phyloP scores from a whole-genome alignment of 2,329 filamentous ascomycete species.

The Monilinia aucupariae region DNA sequence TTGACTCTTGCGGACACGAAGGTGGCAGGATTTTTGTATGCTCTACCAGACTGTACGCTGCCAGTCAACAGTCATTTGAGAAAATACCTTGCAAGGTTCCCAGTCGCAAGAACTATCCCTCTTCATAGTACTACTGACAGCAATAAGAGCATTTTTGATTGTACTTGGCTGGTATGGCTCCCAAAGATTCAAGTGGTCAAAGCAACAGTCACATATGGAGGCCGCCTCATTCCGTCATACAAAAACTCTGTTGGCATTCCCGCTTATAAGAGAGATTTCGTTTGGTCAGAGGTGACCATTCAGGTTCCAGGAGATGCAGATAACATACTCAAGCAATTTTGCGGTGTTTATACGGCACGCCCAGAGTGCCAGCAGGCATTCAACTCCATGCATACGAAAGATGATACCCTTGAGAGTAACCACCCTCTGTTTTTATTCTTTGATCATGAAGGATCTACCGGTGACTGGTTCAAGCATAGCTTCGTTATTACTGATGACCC shows the following conservation, averaged over 20 bases:
- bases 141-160: conserved; percentile 35
- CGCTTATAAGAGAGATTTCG: not conserved
- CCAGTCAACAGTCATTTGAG: conserved; percentile 37
- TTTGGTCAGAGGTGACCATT: not conserved
- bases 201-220: conserved; percentile 38
- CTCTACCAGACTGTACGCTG: conserved; percentile 29
- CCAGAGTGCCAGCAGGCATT: conserved; percentile 53
- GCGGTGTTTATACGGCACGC: conserved; percentile 47
- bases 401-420: not conserved
- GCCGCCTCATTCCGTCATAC: conserved; percentile 24
- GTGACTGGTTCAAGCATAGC: conserved; percentile 42
- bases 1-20: conserved; percentile 35
- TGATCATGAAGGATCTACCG: conserved; percentile 46
- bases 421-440: conserved; percentile 50
- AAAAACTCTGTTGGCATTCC: not conserved
- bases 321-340: conserved; percentile 34
- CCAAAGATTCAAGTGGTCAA: conserved; percentile 37
- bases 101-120: conserved; percentile 45
- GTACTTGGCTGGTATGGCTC: conserved; percentile 42
- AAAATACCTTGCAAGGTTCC: conserved; percentile 38
- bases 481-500: conserved; percentile 49
- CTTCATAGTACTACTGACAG: not conserved
- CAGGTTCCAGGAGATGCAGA: conserved; percentile 12
- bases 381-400: conserved; percentile 44
- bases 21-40: conserved; percentile 45